Evolutionary conservation across 768 basidiomycete genomes (phyloP).

Genomic region (Termitomyces bulborhizus): DNA sequence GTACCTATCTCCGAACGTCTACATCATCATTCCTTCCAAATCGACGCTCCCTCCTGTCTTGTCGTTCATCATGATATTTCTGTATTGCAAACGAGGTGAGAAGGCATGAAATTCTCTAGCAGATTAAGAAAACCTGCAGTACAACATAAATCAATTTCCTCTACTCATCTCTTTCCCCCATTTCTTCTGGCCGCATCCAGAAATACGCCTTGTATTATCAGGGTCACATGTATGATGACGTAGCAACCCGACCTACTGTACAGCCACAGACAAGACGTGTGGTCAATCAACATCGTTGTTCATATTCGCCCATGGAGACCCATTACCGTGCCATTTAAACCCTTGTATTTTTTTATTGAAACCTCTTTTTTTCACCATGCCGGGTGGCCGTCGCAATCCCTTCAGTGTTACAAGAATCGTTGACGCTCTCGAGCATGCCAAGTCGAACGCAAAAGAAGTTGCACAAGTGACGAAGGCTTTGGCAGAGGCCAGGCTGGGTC

Average conservation of each 20-base stretch:
- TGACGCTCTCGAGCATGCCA: constrained; percentile 23
- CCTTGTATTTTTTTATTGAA: not conserved
- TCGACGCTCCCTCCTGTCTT: no score
- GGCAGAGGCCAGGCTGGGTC: constrained; percentile 26
- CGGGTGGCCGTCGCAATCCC: constrained; percentile 24
- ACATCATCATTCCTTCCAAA: no score
- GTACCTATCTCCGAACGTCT: no score
- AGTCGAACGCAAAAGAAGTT: constrained; percentile 25
- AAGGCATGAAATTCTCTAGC: no score
- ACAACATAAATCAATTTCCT: no score
- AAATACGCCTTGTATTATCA: no score
- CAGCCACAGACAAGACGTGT: not conserved
- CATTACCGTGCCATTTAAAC: not conserved
- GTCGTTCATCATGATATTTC: no score
- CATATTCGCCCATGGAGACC: not conserved
- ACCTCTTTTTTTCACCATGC: constrained; percentile 9
- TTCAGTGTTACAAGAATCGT: constrained; percentile 30
- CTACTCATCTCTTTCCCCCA: no score
- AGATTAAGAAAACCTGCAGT: no score
- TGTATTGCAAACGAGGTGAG: no score
- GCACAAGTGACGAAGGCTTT: constrained; percentile 25
- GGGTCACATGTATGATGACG: no score
- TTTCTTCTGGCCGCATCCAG: no score
- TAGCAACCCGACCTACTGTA: not conserved
- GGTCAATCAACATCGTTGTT: not conserved